Conservation (phyloP, 345 rosid species). For the Lagerstroemia speciosa region DNA sequence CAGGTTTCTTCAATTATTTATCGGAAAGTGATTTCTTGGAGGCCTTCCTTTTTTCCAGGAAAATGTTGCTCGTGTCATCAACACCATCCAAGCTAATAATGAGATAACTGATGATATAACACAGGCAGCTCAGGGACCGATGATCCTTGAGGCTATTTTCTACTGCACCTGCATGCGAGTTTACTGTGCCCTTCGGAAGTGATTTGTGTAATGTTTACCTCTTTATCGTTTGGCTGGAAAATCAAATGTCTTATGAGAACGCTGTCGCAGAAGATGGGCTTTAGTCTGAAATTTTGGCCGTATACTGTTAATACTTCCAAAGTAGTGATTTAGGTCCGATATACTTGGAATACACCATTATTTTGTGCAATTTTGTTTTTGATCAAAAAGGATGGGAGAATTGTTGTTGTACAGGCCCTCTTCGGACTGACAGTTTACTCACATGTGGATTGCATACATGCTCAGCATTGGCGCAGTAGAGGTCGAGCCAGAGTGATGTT, state of each 20-base stretch:
- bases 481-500: too few relatives aligned
- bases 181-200: not conserved
- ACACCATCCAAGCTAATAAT: slow-evolving; percentile 80
- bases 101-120: slow-evolving; percentile 72
- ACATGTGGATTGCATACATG: too few relatives aligned
- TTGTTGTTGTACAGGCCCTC: not conserved
- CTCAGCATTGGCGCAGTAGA: too few relatives aligned
- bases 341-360: not conserved
- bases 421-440: too few relatives aligned
- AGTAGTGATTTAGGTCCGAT: not conserved
- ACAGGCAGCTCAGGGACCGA: slow-evolving; percentile 57
- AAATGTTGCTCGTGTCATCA: slow-evolving; percentile 60
- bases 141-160: slow-evolving; percentile 28
- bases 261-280: not conserved
- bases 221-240: not conserved
- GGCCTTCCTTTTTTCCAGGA: slow-evolving; percentile 29
- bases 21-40: not conserved
- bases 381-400: not conserved
- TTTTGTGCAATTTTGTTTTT: not conserved
- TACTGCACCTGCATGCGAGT: not conserved
- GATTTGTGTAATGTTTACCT: not conserved
- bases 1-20: too few relatives aligned
- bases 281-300: too few relatives aligned
- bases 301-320: not conserved
- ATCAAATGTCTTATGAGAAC: too few relatives aligned